Percentiles rank a stretch among this genome's conserved stretches.
Evolutionary conservation across 148 eudicot species (phyloP).

Genomic region (Camellia granthamiana): DNA sequence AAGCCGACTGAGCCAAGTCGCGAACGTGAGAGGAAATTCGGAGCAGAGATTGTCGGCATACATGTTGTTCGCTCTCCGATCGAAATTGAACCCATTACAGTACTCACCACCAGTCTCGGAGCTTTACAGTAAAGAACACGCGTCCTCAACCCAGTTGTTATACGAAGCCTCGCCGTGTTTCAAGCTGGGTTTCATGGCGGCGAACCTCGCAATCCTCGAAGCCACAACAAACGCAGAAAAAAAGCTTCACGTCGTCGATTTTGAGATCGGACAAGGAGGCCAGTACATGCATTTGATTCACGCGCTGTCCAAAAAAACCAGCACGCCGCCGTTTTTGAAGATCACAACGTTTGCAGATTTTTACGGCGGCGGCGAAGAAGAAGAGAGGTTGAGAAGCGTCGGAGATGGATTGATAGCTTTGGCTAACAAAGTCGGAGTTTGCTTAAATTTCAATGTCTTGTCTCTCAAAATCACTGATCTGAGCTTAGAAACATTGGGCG

Average conservation of each 20-base stretch:
- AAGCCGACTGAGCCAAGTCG: constrained; percentile 40
- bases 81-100: constrained; percentile 45
- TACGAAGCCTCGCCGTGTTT: constrained; percentile 73
- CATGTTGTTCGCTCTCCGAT: constrained; percentile 52
- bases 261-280: constrained; percentile 63
- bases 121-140: constrained; percentile 46
- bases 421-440: constrained; percentile 42
- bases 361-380: constrained; percentile 24
- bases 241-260: constrained; percentile 61
- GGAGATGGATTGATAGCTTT: constrained; percentile 34
- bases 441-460: constrained; percentile 32
- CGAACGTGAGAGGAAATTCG: constrained; percentile 41
- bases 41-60: constrained; percentile 60
- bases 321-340: constrained; percentile 23
- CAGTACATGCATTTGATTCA: constrained; percentile 66
- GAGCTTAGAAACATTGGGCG: constrained; percentile 42
- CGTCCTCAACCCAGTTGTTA: constrained; percentile 34
- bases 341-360: constrained; percentile 57
- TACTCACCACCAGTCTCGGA: constrained; percentile 35
- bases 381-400: constrained; percentile 32
- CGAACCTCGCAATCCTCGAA: constrained; percentile 65
- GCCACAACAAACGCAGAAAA: constrained; percentile 35
- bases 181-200: constrained; percentile 62
- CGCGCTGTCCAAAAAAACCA: constrained; percentile 35
- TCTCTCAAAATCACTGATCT: constrained; percentile 36